Base-by-base conservation (phyloP, 805 yeast species). In the Diddensiella caesifluorescens region DNA sequence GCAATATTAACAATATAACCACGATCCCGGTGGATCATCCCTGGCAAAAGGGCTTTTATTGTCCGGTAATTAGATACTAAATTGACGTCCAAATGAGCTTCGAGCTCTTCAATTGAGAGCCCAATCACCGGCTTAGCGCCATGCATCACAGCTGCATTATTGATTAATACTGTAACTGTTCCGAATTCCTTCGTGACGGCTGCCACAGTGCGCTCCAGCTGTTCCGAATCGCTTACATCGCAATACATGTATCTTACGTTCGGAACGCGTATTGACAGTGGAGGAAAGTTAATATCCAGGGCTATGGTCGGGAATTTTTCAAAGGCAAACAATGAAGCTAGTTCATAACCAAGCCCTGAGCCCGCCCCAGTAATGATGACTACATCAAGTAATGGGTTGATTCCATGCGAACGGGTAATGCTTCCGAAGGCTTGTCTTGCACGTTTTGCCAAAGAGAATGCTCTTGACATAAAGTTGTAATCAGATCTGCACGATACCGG, bases 351-450 rank as follows among this genome's bases (percentile, higher is more conserved):
- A 6, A 90, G 67, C 0, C 97, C 97, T 0, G 77, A 65, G 3
- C 74, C 58, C 0, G 97, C 97, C 0, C 97, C 97, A 0, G 97
- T 89, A 16, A 90, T 66, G 3, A 88, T 62, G 0, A 79, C 82
- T 3, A 48, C 25, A 37, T 48, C 52, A 9, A 37, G 21, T 16
- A 37, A 38, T 4, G 46, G 48, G 22, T 41, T 38, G 7, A 44
- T 41, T 18, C 38, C 32, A 13, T 29, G 32, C 7, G 12, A n/a
- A 7, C 32, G 7, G 7, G 32, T n/a, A 13, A 29, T 29, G 15
- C 16, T 29, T 7, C 32, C 32, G 15, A 29, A 29, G 15, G 32
- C 32, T 7, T 13, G 6, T 29, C 32, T 7, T 7, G 32, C 32
- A 7, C 15, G 32, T 29, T 13, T 7, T 13, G 15, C 16, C 7